phyloP scores from a whole-genome alignment of 768 basidiomycete genomes.

The Chalciporus sphaerocephalus region DNA sequence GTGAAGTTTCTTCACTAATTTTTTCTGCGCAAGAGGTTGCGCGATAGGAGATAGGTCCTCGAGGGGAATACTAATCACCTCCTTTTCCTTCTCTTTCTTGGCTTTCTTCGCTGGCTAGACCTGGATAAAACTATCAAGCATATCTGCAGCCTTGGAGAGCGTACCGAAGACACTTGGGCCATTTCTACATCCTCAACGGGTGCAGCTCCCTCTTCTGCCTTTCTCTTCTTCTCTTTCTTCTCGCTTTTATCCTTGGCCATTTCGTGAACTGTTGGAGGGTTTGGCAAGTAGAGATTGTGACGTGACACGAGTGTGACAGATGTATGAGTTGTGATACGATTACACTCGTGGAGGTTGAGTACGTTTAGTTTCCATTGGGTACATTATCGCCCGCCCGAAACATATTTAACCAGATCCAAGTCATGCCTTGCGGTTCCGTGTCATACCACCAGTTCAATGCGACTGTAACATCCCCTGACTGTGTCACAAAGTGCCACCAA shows the following conservation, averaged over 20 bases:
- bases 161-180: conserved; percentile 35
- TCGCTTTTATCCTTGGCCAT: conserved; percentile 77
- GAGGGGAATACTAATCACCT: conserved; percentile 57
- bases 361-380: conserved; percentile 37
- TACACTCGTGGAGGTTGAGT: no score
- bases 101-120: conserved; percentile 49
- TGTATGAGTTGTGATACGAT: no score
- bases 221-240: conserved; percentile 71
- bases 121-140: conserved; percentile 13
- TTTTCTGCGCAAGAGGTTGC: conserved; percentile 87
- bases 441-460: conserved; percentile 92
- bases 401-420: conserved; percentile 66
- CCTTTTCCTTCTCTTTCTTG: conserved; percentile 61
- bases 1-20: conserved; percentile 90
- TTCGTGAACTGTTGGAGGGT: background rate
- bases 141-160: conserved; percentile 28
- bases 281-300: conserved; percentile 9
- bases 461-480: conserved; percentile 57
- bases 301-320: conserved; percentile 19
- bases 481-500: conserved; percentile 92
- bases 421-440: conserved; percentile 64
- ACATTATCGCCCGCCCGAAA: conserved; percentile 44
- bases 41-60: conserved; percentile 94
- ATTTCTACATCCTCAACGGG: conserved; percentile 47
- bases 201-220: conserved; percentile 32